Evolutionary conservation across 2,329 filamentous ascomycete species (phyloP).

Genomic region (Hymenoscyphus scutula): DNA sequence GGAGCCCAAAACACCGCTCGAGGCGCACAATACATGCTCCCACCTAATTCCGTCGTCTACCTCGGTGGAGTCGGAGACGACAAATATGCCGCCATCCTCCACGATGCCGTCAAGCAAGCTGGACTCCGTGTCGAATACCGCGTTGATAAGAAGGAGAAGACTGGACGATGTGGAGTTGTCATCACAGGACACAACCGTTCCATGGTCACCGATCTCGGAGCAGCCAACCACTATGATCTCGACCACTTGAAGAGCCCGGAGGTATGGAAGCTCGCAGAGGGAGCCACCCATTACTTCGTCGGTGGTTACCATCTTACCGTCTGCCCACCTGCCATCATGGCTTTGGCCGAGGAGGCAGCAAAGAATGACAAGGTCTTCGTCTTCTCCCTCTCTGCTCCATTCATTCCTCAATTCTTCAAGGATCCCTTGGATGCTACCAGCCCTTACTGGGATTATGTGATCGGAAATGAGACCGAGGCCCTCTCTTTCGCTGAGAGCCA

Average conservation of each 20-base stretch:
- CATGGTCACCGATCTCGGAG: conserved; percentile 91
- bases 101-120: conserved; percentile 79
- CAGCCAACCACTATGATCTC: conserved; percentile 94
- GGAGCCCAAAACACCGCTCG: conserved; percentile 97
- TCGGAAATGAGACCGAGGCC: conserved; percentile 97
- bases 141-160: conserved; percentile 78
- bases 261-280: conserved; percentile 89
- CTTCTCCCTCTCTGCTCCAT: conserved; percentile 89
- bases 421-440: conserved; percentile 82
- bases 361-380: conserved; percentile 87
- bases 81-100: conserved; percentile 88
- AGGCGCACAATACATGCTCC: conserved; percentile 93
- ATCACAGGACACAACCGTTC: conserved; percentile 96
- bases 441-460: conserved; percentile 92
- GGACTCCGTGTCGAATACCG: conserved; percentile 95
- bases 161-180: conserved; percentile 91
- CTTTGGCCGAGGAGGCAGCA: conserved; percentile 86
- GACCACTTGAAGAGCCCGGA: conserved; percentile 88
- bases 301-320: conserved; percentile 98
- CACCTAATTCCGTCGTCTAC: conserved; percentile 85
- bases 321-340: conserved; percentile 84
- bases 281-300: conserved; percentile 85
- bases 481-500: conserved; percentile 83
- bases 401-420: conserved; percentile 98
- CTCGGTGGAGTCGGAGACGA: conserved; percentile 92